Evolutionary conservation across 768 basidiomycete species (phyloP).

Genomic region (Amylocystis lapponica): DNA sequence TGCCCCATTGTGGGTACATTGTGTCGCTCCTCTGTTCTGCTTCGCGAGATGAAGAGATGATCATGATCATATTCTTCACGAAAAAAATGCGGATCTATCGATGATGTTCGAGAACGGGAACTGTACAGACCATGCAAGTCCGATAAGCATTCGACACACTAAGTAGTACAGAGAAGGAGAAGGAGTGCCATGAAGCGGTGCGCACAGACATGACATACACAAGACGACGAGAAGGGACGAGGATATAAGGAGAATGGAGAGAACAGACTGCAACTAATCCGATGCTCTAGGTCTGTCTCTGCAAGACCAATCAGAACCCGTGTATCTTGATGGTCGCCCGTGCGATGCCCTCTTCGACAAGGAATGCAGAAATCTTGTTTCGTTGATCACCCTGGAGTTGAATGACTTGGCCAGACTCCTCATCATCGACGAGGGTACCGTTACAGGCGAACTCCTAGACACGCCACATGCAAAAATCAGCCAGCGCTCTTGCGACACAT

Average conservation of each 20-base stretch:
- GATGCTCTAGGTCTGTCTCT: slow-evolving; percentile 11
- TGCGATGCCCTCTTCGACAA: slow-evolving; percentile 75
- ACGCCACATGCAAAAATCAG: slow-evolving; percentile 5
- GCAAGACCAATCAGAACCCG: slow-evolving; percentile 59
- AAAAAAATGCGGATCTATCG: too few relatives aligned
- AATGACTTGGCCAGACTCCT: slow-evolving; percentile 94
- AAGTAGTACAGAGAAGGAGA: slow-evolving; percentile 25
- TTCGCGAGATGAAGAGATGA: too few relatives aligned
- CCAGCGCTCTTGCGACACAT: slow-evolving; percentile 1
- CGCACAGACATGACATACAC: slow-evolving; percentile 15
- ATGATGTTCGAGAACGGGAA: neutral
- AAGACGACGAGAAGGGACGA: slow-evolving; percentile 11
- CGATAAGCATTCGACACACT: slow-evolving; percentile 22
- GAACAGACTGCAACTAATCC: slow-evolving; percentile 10
- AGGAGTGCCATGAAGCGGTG: slow-evolving; percentile 20
- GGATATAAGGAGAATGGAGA: slow-evolving; percentile 10
- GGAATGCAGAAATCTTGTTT: slow-evolving; percentile 82
- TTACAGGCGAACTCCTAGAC: slow-evolving; percentile 95
- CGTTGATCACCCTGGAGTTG: slow-evolving; percentile 99
- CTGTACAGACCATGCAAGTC: slow-evolving; percentile 13
- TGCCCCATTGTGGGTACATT: too few relatives aligned
- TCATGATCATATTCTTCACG: too few relatives aligned
- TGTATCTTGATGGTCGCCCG: slow-evolving; percentile 80
- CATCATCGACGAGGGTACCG: slow-evolving; percentile 92
- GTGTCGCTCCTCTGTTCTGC: too few relatives aligned